These are phyloP conservation scores for Salix arbutifolia DNA, from an alignment of 345 rosid species.

Conservation along the genomic window DNA sequence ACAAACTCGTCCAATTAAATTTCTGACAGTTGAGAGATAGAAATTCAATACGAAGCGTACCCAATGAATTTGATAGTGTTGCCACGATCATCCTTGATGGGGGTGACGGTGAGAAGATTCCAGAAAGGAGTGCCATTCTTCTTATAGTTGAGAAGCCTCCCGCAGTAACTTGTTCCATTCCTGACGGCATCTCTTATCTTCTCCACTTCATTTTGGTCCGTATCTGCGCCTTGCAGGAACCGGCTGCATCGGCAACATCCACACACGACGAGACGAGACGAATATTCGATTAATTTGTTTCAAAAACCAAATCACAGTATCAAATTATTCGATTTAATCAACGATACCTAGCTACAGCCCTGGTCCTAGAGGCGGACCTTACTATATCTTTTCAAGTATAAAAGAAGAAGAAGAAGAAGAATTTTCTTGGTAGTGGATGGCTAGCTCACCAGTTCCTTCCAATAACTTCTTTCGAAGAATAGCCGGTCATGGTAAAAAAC, in stretches of 20 bases:
- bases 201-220: constrained; percentile 67
- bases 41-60: constrained; percentile 23
- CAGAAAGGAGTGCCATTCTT: constrained; percentile 88
- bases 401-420: too few species aligned
- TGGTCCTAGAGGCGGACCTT: too few species aligned
- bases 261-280: too few species aligned
- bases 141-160: constrained; percentile 93
- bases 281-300: too few species aligned
- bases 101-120: constrained; percentile 94
- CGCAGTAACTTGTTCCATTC: constrained; percentile 70
- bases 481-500: constrained; percentile 90
- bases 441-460: constrained; percentile 84
- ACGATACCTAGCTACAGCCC: not conserved
- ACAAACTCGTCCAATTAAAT: too few species aligned
- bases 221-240: constrained; percentile 88
- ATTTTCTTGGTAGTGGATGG: not conserved
- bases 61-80: constrained; percentile 87
- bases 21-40: too few species aligned
- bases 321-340: too few species aligned
- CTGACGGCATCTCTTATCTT: constrained; percentile 75
- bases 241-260: constrained; percentile 56
- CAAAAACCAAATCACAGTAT: too few species aligned
- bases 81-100: constrained; percentile 77
- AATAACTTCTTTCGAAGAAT: constrained; percentile 68
- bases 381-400: too few species aligned